phyloP scores from a whole-genome alignment of 2,329 filamentous ascomycete genomes.

The Dendryphion nanum region DNA sequence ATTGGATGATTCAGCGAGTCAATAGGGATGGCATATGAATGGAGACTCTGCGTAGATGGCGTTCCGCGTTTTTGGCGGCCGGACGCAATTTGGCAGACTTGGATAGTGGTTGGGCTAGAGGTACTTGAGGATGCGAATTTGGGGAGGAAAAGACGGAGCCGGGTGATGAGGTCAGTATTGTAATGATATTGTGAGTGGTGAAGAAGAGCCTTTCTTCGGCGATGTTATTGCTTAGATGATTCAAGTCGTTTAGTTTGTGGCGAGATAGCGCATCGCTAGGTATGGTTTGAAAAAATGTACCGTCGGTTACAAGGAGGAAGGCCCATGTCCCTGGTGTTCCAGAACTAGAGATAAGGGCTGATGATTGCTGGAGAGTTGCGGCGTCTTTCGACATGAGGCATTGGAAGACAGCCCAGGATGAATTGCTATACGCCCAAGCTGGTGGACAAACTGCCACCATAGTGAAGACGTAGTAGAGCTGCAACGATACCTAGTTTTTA shows the following conservation, averaged over 20 bases:
- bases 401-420: conserved; percentile 39
- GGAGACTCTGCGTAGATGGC: conserved; percentile 57
- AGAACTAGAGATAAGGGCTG: conserved; percentile 30
- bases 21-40: conserved; percentile 58
- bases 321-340: conserved; percentile 43
- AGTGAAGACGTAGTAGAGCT: conserved; percentile 49
- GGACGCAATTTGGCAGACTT: conserved; percentile 48
- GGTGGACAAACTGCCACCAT: conserved; percentile 26
- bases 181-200: conserved; percentile 44
- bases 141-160: conserved; percentile 13
- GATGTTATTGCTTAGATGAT: conserved; percentile 44
- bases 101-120: conserved; percentile 47
- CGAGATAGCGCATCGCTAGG: conserved; percentile 39
- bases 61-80: conserved; percentile 56
- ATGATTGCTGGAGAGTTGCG: conserved; percentile 39
- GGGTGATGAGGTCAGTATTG: conserved; percentile 28
- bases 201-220: conserved; percentile 53
- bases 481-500: conserved; percentile 46
- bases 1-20: conserved; percentile 51
- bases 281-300: conserved; percentile 36
- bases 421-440: conserved; percentile 15
- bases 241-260: conserved; percentile 39
- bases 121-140: conserved; percentile 32
- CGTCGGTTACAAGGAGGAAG: conserved; percentile 47
- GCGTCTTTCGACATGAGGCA: conserved; percentile 42